These are phyloP conservation scores for Aspergillus versicolor DNA, from an alignment of 2,329 filamentous ascomycete species.

Conservation along the genomic window DNA sequence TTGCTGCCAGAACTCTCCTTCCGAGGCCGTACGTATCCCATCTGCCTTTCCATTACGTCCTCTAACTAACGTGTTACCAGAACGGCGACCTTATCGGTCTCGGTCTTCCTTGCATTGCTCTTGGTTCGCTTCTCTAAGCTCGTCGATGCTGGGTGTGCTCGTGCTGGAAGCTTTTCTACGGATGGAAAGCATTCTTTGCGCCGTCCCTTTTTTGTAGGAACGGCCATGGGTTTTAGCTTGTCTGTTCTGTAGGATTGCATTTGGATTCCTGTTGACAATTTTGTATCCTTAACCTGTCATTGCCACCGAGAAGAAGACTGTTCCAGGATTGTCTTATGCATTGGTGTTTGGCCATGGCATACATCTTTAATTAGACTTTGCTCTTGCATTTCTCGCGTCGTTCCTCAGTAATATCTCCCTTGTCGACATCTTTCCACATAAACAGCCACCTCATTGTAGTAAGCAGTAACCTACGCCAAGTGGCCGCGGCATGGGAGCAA, in stretches of 20 bases:
- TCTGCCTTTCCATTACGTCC: no score
- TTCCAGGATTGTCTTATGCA: conserved; percentile 18
- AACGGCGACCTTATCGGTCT: conserved; percentile 35
- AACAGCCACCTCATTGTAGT: no score
- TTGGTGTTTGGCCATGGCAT: conserved; percentile 18
- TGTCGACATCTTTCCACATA: no score
- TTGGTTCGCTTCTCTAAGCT: conserved; percentile 40
- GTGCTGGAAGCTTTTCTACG: conserved; percentile 15
- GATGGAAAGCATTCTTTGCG: background rate
- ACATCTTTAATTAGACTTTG: conserved; percentile 19
- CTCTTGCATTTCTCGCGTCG: background rate
- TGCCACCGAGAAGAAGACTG: conserved; percentile 31
- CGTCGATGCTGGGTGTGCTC: background rate
- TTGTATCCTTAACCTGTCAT: conserved; percentile 31
- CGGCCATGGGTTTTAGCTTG: background rate
- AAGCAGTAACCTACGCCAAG: no score
- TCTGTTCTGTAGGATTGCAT: conserved; percentile 9
- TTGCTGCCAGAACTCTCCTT: conserved; percentile 38
- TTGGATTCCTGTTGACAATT: conserved; percentile 21
- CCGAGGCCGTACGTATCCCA: conserved; percentile 27
- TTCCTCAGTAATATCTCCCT: no score
- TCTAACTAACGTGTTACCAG: conserved; percentile 18
- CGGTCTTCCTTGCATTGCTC: conserved; percentile 39
- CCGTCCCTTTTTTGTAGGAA: background rate
- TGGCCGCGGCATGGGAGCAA: no score